Evolutionary conservation across 805 yeast genomes (phyloP).

Genomic region (Schwanniomyces yamadae): DNA sequence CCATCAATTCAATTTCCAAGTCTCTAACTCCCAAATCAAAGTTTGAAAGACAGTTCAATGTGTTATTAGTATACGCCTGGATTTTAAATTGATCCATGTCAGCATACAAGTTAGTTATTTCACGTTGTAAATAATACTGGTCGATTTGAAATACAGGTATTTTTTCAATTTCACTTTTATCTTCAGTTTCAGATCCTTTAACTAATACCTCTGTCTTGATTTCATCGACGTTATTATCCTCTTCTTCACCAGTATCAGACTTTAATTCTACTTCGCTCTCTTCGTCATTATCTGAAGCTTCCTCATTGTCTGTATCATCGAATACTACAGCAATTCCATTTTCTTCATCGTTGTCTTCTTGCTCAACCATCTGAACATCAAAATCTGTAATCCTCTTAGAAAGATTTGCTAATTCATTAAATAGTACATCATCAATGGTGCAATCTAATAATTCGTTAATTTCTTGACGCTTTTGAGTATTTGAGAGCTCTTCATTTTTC

Average conservation of each 20-base stretch:
- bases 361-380: constrained; percentile 12
- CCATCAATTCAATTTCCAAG: constrained; percentile 55
- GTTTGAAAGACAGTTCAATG: constrained; percentile 41
- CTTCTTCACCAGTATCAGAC: background rate
- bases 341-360: constrained; percentile 21
- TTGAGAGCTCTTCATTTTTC: constrained; percentile 45
- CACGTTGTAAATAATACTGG: constrained; percentile 53
- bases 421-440: constrained; percentile 40
- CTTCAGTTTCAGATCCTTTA: background rate
- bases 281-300: constrained; percentile 23
- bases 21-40: constrained; percentile 35
- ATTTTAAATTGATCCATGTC: constrained; percentile 41
- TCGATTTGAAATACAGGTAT: constrained; percentile 20
- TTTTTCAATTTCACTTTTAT: background rate
- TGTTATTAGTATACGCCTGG: constrained; percentile 33
- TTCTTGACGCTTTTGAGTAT: constrained; percentile 45
- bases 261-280: constrained; percentile 17
- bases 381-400: constrained; percentile 53
- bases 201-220: no score
- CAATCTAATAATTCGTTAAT: constrained; percentile 48
- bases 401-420: constrained; percentile 46
- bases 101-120: constrained; percentile 35
- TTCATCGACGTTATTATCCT: background rate
- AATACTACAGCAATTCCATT: constrained; percentile 45
- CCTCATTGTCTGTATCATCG: constrained; percentile 39